Evolutionary conservation across 208 protist genomes (phyloP), one percentile per base, ranked within the genome.

Genomic region (Zelonia costaricensis): DNA sequence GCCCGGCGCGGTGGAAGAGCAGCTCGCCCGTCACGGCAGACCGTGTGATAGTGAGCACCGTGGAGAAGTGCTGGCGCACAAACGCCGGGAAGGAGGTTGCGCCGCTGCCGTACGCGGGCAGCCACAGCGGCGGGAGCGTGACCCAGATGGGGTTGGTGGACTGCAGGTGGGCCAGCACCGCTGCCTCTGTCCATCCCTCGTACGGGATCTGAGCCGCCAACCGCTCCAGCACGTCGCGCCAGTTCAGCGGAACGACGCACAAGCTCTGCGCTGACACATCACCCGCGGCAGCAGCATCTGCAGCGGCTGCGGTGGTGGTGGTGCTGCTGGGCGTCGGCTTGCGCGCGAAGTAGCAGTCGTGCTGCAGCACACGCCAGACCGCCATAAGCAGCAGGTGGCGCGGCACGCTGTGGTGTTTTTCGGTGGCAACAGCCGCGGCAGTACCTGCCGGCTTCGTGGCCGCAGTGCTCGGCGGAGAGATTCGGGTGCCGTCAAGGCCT

Each of bases 181-280:
- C 69, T 5, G 18, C 30, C 69, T 94, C 85, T 22, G 74, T 74
- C 40, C 82, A 78, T 7, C 88, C 88, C 49, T 94, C 88, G 33
- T 61, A 63, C 1, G 88, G 88, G 15, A 94, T 56, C 5, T 4
- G 0, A 5, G 48, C 49, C 5, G 83, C 77, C 10, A 87, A 51
- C 18, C 16, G 45, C 35, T 30, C 33, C 51, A 91, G 44, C 10
- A 59, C 66, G 7, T 55, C 49, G 4, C 69, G 48, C 86, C 88
- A 94, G 59, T 87, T 64, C 35, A 80, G 66, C 43, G 74, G 58
- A 23, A 84, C 45, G 55, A 76, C 47, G 39, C 20, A 30, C 59
- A 28, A 12, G 20, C 13, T 18, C 22, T 20, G n/a, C n/a, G n/a
- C n/a, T 44, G 40, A 12, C 4, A 36, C 46, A n/a, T n/a, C n/a